Evolutionary conservation across 2,329 filamentous ascomycete species (phyloP).

Genomic region (Aureobasidium sp.): DNA sequence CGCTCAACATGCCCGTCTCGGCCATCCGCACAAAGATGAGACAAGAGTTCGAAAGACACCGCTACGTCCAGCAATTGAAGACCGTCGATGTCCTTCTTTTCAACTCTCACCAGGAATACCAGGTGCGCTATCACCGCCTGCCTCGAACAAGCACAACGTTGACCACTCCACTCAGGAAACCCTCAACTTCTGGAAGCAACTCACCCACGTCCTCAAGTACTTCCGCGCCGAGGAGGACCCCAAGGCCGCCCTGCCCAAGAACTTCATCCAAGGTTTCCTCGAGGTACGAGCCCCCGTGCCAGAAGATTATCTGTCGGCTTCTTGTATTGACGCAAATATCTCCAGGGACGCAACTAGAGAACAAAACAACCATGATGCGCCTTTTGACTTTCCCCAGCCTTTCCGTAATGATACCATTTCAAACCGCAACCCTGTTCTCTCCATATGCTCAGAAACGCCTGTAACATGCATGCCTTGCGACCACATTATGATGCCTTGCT

Average conservation of each 20-base stretch:
- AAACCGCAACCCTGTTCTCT: conserved; percentile 12
- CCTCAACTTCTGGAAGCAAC: conserved; percentile 98
- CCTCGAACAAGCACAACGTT: not conserved
- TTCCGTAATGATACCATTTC: conserved; percentile 18
- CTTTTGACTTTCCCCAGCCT: conserved; percentile 12
- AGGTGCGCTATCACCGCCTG: conserved; percentile 54
- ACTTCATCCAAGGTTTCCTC: conserved; percentile 90
- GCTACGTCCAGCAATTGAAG: conserved; percentile 82
- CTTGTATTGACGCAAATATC: conserved; percentile 11
- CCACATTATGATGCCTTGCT: conserved; percentile 25
- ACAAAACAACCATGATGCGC: conserved; percentile 15
- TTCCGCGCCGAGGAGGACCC: conserved; percentile 83
- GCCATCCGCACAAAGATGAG: conserved; percentile 86
- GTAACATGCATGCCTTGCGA: conserved; percentile 1
- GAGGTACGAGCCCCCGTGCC: conserved; percentile 57
- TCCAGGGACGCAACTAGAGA: conserved; percentile 33
- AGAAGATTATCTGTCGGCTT: not conserved
- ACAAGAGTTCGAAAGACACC: conserved; percentile 93
- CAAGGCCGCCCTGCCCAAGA: conserved; percentile 68
- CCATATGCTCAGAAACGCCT: conserved; percentile 15
- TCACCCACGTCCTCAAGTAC: conserved; percentile 92
- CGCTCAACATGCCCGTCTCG: conserved; percentile 79
- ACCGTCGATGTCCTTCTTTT: conserved; percentile 85
- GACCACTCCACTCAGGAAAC: conserved; percentile 61
- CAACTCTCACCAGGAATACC: conserved; percentile 88